phyloP scores from a whole-genome alignment of 192 early-diverging fungal genomes.

The Gryganskiella cystojenkinii region DNA sequence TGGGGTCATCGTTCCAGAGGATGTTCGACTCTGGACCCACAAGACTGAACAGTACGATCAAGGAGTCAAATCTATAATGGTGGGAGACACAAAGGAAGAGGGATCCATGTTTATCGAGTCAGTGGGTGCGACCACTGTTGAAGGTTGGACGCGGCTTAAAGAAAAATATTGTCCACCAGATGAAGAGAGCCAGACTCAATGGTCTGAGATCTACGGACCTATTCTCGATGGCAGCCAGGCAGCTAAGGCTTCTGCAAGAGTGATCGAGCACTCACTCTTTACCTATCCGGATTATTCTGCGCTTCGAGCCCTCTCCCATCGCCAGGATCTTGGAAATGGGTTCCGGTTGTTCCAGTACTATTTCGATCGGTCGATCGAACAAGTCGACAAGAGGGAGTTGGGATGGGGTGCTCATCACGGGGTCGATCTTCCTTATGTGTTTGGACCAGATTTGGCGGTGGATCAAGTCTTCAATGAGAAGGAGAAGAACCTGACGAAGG shows the following conservation, averaged over 20 bases:
- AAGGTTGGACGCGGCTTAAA: slow-evolving; percentile 1
- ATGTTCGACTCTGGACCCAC: slow-evolving; percentile 11
- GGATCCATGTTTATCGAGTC: slow-evolving; percentile 12
- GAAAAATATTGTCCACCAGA: slow-evolving; percentile 31
- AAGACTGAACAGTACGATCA: slow-evolving; percentile 24
- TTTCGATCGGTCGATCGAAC: slow-evolving; percentile 26
- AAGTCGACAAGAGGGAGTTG: slow-evolving; percentile 2
- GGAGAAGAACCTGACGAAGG: slow-evolving; percentile 6
- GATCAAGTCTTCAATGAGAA: slow-evolving; percentile 18
- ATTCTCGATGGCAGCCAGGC: slow-evolving; percentile 14
- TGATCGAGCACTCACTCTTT: slow-evolving; percentile 6
- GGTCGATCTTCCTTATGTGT: slow-evolving; percentile 32
- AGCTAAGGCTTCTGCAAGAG: neutral
- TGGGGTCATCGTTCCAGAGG: slow-evolving; percentile 25
- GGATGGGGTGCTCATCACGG: slow-evolving; percentile 33
- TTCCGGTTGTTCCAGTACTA: slow-evolving; percentile 24
- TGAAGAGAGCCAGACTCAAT: slow-evolving; percentile 4
- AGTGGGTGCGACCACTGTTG: slow-evolving; percentile 2
- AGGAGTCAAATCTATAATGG: slow-evolving; percentile 19
- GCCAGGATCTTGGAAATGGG: slow-evolving; percentile 9
- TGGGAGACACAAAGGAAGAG: slow-evolving; percentile 28
- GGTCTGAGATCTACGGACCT: slow-evolving; percentile 17
- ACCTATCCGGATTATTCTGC: slow-evolving; percentile 10
- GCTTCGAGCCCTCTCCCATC: slow-evolving; percentile 30
- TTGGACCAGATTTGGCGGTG: slow-evolving; percentile 22